These are phyloP conservation scores for Orbilia javanica DNA, from an alignment of 2,329 filamentous ascomycete genomes.

Conservation along the genomic window DNA sequence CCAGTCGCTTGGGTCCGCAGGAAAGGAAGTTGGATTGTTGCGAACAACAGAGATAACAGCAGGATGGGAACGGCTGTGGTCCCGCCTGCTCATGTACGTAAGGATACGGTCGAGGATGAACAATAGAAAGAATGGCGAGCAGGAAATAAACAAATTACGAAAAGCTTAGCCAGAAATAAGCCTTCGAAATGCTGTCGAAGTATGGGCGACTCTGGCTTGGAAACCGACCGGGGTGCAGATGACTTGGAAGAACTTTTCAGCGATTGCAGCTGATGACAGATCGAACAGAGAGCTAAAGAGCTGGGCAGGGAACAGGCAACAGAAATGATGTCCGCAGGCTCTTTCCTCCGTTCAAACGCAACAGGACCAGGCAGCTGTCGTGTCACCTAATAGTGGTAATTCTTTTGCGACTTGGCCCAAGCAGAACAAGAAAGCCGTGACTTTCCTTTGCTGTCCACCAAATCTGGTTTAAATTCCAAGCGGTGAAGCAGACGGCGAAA, in stretches of 20 bases:
- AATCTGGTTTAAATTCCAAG: conserved; percentile 19
- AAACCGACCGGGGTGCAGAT: conserved; percentile 26
- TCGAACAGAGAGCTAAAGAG: conserved; percentile 47
- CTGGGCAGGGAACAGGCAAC: conserved; percentile 43
- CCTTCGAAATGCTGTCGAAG: conserved; percentile 38
- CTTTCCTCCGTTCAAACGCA: conserved; percentile 26
- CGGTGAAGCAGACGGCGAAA: conserved; percentile 8
- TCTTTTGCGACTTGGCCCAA: conserved; percentile 33
- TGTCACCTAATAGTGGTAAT: conserved; percentile 31
- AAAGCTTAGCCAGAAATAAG: conserved; percentile 58
- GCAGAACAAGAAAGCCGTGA: conserved; percentile 17
- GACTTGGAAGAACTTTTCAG: conserved; percentile 15
- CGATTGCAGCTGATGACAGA: conserved; percentile 43
- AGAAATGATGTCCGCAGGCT: conserved; percentile 22
- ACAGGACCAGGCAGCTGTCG: conserved; percentile 16
- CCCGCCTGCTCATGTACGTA: conserved; percentile 15
- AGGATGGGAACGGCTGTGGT: neutral
- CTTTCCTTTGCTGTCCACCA: conserved; percentile 12
- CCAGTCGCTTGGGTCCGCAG: conserved; percentile 22
- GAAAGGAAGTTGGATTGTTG: conserved; percentile 14
- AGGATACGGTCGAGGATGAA: neutral
- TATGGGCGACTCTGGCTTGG: conserved; percentile 45
- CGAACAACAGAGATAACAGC: conserved; percentile 5
- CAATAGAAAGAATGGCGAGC: neutral
- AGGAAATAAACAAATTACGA: conserved; percentile 38